phyloP scores from a whole-genome alignment of 495 filamentous ascomycete genomes.

The Delitschia confertaspora region DNA sequence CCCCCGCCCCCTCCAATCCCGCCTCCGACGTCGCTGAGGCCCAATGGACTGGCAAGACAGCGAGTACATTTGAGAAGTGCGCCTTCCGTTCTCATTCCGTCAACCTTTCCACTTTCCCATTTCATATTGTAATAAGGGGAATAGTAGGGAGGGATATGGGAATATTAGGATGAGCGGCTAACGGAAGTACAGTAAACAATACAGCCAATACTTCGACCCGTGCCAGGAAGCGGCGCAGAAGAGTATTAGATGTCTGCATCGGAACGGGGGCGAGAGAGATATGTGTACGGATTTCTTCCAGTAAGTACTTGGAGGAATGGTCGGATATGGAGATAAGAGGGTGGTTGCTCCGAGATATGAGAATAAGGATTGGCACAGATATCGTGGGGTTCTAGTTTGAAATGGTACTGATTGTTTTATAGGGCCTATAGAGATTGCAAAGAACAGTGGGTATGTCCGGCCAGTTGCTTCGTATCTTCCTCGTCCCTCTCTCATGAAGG shows the following conservation, averaged over 20 bases:
- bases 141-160: no score
- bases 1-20: background rate
- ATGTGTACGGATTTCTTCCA: slow-evolving; percentile 93
- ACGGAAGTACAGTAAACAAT: slow-evolving; percentile 53
- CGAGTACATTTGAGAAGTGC: slow-evolving; percentile 19
- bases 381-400: no score
- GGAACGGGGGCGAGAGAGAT: slow-evolving; percentile 74
- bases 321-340: no score
- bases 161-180: no score
- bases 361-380: no score
- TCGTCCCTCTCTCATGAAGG: no score
- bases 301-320: no score
- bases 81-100: background rate
- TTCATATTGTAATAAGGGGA: no score
- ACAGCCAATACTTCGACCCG: slow-evolving; percentile 84
- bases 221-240: slow-evolving; percentile 87
- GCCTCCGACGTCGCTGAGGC: background rate
- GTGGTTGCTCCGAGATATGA: no score
- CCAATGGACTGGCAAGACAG: slow-evolving; percentile 15
- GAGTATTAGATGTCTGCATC: slow-evolving; percentile 76
- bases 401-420: background rate
- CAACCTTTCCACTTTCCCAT: background rate
- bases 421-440: slow-evolving; percentile 94
- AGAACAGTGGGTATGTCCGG: slow-evolving; percentile 76
- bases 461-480: no score